Percentiles rank a stretch among this genome's conserved stretches.
Conservation (phyloP, 495 filamentous ascomycete species). For the Podospora fimiseda region DNA sequence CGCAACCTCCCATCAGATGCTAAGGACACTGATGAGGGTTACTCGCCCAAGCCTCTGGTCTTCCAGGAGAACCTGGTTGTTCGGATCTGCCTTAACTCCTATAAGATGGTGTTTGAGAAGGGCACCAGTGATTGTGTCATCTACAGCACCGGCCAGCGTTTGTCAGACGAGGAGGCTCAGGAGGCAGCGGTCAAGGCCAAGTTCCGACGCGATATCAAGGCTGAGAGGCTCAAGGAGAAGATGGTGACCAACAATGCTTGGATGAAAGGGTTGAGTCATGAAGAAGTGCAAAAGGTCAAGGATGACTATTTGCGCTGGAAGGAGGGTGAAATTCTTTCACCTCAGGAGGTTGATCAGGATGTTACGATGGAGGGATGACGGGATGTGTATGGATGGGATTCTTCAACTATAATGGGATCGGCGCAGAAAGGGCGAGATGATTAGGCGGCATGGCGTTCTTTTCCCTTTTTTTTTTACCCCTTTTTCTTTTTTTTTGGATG, state of each 20-base stretch:
- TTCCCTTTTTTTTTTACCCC: not conserved
- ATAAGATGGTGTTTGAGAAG: conserved; percentile 71
- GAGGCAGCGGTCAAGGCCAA: conserved; percentile 33
- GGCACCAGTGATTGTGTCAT: conserved; percentile 52
- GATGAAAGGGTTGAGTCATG: conserved; percentile 65
- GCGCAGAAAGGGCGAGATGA: not conserved
- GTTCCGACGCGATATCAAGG: conserved; percentile 50
- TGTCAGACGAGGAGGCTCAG: conserved; percentile 32
- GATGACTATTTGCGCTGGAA: conserved; percentile 52
- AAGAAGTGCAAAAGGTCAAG: conserved; percentile 64
- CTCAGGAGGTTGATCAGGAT: conserved; percentile 10
- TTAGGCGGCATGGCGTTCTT: not conserved
- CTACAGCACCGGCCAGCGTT: conserved; percentile 31
- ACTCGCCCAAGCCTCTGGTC: conserved; percentile 49
- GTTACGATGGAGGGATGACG: conserved; percentile 22
- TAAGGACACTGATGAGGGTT: conserved; percentile 40
- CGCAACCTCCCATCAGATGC: conserved; percentile 62
- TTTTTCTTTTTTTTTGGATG: not conserved
- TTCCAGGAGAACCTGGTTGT: conserved; percentile 71
- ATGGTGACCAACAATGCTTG: conserved; percentile 68
- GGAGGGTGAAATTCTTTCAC: conserved; percentile 25
- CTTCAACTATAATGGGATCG: not conserved
- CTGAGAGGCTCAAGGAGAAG: conserved; percentile 61
- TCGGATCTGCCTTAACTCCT: conserved; percentile 74
- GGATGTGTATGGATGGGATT: not conserved